These are phyloP conservation scores for Dendrocalamus sinicus DNA, from an alignment of 176 grass and related monocot species.

Conservation along the genomic window DNA sequence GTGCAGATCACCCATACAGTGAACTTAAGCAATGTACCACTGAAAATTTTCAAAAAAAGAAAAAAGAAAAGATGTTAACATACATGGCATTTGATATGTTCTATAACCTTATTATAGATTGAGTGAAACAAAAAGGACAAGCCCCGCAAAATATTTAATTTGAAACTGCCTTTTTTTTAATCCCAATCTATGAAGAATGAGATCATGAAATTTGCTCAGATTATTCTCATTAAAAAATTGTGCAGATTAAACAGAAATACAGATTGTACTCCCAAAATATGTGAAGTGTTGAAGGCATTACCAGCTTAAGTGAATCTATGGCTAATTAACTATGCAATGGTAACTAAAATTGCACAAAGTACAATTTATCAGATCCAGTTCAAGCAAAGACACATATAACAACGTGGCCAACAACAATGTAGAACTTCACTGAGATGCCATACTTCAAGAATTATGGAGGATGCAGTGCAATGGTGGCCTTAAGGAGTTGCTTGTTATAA, in stretches of 20 bases:
- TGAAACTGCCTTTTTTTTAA: not conserved
- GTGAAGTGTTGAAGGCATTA: not conserved
- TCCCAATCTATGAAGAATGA: not conserved
- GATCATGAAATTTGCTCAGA: conserved; percentile 4
- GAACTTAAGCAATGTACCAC: not conserved
- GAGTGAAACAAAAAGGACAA: not conserved
- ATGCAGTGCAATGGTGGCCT: not conserved
- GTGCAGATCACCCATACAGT: conserved; percentile 3
- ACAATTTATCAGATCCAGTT: not conserved
- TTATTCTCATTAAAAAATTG: conserved; percentile 1
- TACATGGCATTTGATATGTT: not conserved
- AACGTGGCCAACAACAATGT: conserved; percentile 1
- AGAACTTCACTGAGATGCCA: not conserved
- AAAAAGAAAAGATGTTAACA: not conserved
- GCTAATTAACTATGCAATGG: not conserved
- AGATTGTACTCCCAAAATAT: not conserved
- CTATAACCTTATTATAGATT: not conserved
- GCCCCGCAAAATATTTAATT: not conserved
- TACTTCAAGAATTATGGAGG: not conserved
- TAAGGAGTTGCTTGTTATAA: not conserved
- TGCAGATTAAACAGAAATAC: not conserved
- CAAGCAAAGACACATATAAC: not conserved
- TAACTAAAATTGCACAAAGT: not conserved
- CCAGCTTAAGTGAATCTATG: not conserved
- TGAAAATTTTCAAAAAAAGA: not conserved